phyloP scores from a whole-genome alignment of 2,329 filamentous ascomycete genomes.

The Ophiosphaerella herpotricha region DNA sequence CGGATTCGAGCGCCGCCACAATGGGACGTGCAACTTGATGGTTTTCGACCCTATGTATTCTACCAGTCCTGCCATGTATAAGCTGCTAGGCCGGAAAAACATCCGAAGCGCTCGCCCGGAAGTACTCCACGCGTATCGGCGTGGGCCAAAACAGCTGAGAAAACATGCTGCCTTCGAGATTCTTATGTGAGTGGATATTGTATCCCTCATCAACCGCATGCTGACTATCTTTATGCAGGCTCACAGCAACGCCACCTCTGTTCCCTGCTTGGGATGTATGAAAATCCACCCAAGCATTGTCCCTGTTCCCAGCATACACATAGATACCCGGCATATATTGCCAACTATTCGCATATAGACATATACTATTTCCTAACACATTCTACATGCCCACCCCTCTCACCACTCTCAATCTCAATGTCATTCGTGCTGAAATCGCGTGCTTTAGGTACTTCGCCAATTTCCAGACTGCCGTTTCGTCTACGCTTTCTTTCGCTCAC shows the following conservation, averaged over 20 bases:
- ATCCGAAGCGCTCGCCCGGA: constrained; percentile 62
- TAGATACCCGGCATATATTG: constrained; percentile 19
- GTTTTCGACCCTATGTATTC: constrained; percentile 88
- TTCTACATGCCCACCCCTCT: neutral
- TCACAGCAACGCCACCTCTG: constrained; percentile 43
- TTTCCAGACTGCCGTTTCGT: constrained; percentile 45
- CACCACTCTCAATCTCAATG: neutral
- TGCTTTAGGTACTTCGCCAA: constrained; percentile 40
- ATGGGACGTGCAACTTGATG: constrained; percentile 71
- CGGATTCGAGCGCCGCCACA: constrained; percentile 72
- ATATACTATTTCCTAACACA: constrained; percentile 1
- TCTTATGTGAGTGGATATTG: constrained; percentile 63
- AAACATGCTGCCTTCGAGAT: constrained; percentile 80
- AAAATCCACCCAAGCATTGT: constrained; percentile 15
- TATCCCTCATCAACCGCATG: no score
- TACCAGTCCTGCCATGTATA: constrained; percentile 66
- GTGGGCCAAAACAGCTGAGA: constrained; percentile 68
- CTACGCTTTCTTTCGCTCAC: constrained; percentile 45
- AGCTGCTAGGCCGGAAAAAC: constrained; percentile 57
- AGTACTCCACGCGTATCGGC: constrained; percentile 65
- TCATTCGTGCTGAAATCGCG: constrained; percentile 29
- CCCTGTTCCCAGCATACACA: constrained; percentile 9
- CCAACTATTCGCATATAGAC: constrained; percentile 16
- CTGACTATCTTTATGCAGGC: constrained; percentile 26
- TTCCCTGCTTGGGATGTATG: constrained; percentile 50